Conservation (phyloP, 495 filamentous ascomycete genomes). For the Aspergillus sparsus region DNA sequence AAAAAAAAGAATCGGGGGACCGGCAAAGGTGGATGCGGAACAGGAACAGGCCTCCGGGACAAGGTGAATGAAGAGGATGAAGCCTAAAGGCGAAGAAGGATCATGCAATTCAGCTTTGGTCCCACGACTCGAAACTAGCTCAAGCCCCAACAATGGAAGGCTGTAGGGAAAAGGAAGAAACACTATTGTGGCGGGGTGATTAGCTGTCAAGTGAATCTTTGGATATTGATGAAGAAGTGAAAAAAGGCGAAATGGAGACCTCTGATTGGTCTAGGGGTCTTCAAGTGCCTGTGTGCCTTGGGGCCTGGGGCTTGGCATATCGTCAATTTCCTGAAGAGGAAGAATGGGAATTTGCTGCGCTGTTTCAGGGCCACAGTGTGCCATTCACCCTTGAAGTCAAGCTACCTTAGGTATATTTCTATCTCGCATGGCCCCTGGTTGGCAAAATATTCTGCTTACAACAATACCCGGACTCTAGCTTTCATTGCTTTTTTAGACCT, state of each 20-base stretch:
- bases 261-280: constrained; percentile 9
- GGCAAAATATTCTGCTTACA: background rate
- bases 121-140: background rate
- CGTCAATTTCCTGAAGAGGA: constrained; percentile 9
- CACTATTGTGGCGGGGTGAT: background rate
- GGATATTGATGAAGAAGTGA: constrained; percentile 1
- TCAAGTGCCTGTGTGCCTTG: constrained; percentile 11
- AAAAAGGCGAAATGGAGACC: background rate
- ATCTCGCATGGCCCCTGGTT: background rate
- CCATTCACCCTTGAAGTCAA: background rate
- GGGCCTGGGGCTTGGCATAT: constrained; percentile 18
- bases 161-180: background rate
- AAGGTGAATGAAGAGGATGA: background rate
- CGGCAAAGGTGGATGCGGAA: background rate
- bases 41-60: background rate
- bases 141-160: background rate
- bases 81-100: no score
- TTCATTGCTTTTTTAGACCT: background rate
- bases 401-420: no score
- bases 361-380: background rate
- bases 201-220: background rate
- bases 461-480: background rate
- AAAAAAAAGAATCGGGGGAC: background rate
- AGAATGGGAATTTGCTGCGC: background rate
- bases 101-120: background rate